Conservation (phyloP, 495 filamentous ascomycete species). For the Parachaetomium inaequale region DNA sequence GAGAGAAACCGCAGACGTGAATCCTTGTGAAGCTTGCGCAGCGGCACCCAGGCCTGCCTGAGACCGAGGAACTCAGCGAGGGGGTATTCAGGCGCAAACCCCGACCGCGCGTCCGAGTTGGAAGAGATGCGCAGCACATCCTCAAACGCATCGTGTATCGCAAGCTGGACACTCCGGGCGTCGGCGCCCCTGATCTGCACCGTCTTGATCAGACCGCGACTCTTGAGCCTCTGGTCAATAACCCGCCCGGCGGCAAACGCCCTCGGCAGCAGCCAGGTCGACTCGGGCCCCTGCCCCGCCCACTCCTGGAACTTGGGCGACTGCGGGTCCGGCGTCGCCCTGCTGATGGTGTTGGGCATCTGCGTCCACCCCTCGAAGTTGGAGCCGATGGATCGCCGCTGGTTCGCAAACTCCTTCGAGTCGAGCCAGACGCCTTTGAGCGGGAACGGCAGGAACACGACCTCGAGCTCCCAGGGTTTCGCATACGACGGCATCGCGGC, state of each 20-base stretch:
- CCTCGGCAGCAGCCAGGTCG: slow-evolving; percentile 54
- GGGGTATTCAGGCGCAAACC: slow-evolving; percentile 29
- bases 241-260: slow-evolving; percentile 53
- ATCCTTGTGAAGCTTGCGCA: slow-evolving; percentile 68
- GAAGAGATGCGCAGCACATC: slow-evolving; percentile 44
- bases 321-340: slow-evolving; percentile 40
- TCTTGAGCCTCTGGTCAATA: slow-evolving; percentile 59
- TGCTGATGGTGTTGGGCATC: slow-evolving; percentile 44
- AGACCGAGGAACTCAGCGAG: slow-evolving; percentile 47
- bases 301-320: slow-evolving; percentile 45
- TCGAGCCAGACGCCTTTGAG: slow-evolving; percentile 61
- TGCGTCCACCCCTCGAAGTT: slow-evolving; percentile 58
- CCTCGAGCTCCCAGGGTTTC: slow-evolving; percentile 65
- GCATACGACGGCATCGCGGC: slow-evolving; percentile 51
- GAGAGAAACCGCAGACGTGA: slow-evolving; percentile 61
- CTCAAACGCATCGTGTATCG: slow-evolving; percentile 56
- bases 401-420: slow-evolving; percentile 44
- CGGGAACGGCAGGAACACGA: slow-evolving; percentile 65
- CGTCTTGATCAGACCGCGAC: slow-evolving; percentile 61
- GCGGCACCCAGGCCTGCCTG: slow-evolving; percentile 58
- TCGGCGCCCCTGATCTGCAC: slow-evolving; percentile 55
- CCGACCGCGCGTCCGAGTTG: slow-evolving; percentile 15
- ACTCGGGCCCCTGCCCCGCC: slow-evolving; percentile 41
- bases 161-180: slow-evolving; percentile 57
- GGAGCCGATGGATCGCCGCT: slow-evolving; percentile 39